Evolutionary conservation across 106 monocot genomes (phyloP).

Genomic region (Xerophyta viscosa): DNA sequence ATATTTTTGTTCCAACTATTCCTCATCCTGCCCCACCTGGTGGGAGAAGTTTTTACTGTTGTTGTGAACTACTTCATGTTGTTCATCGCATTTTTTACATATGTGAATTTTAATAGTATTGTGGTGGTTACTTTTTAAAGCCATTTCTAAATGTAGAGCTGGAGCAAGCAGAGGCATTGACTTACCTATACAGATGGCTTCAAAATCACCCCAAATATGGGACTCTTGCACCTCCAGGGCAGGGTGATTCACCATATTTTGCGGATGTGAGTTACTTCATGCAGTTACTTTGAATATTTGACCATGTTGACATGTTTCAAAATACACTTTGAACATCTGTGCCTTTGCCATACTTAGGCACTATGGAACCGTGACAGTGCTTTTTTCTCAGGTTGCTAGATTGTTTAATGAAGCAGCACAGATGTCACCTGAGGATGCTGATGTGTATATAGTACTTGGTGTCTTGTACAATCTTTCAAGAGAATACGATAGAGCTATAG

Average conservation of each 20-base stretch:
- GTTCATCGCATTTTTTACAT: no score
- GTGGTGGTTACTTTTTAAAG: no score
- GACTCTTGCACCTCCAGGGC: slow-evolving; percentile 42
- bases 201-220: slow-evolving; percentile 97
- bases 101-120: no score
- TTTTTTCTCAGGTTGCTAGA: slow-evolving; percentile 74
- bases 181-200: slow-evolving; percentile 82
- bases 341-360: no score
- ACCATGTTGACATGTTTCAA: no score
- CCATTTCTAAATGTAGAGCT: slow-evolving; percentile 88
- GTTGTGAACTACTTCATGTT: no score
- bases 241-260: slow-evolving; percentile 51
- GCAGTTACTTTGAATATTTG: no score
- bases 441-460: slow-evolving; percentile 94
- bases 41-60: no score
- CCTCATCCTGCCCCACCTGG: no score
- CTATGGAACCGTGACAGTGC: no score
- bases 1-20: no score
- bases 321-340: no score
- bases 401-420: slow-evolving; percentile 89
- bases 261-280: slow-evolving; percentile 89
- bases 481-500: slow-evolving; percentile 92
- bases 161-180: slow-evolving; percentile 86
- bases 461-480: slow-evolving; percentile 91
- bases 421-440: slow-evolving; percentile 93